phyloP scores from a whole-genome alignment of 2,329 filamentous ascomycete genomes.

The Nigrospora oryzae region DNA sequence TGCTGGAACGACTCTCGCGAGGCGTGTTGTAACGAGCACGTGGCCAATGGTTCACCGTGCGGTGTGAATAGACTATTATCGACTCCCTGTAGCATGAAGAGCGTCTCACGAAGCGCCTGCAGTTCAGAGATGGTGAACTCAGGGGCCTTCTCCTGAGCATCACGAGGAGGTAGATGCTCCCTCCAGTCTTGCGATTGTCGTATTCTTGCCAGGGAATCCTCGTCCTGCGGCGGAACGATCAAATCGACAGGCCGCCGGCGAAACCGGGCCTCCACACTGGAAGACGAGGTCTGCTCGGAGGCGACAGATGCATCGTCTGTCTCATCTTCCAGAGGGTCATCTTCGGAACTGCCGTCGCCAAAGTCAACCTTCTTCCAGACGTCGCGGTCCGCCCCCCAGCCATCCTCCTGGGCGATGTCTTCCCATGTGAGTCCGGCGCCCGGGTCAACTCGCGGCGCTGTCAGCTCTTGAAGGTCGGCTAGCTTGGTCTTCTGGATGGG shows the following conservation, averaged over 20 bases:
- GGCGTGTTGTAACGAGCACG: conserved; percentile 38
- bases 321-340: conserved; percentile 32
- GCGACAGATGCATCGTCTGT: conserved; percentile 22
- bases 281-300: conserved; percentile 27
- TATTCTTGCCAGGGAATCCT: conserved; percentile 25
- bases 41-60: conserved; percentile 26
- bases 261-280: conserved; percentile 19
- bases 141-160: conserved; percentile 13
- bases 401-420: conserved; percentile 69
- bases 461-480: conserved; percentile 50
- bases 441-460: conserved; percentile 31
- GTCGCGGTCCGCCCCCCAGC: conserved; percentile 56
- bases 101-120: conserved; percentile 64
- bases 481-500: conserved; percentile 65
- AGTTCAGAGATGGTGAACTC: conserved; percentile 56
- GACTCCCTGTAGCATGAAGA: conserved; percentile 80
- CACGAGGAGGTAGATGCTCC: conserved; percentile 1
- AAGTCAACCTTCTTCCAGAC: conserved; percentile 66
- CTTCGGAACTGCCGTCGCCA: conserved; percentile 56
- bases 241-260: conserved; percentile 22
- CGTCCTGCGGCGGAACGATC: conserved; percentile 24
- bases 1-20: conserved; percentile 42
- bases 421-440: conserved; percentile 61
- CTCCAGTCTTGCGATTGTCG: conserved; percentile 39
- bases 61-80: conserved; percentile 61